Evolutionary conservation across 2,329 filamentous ascomycete genomes (phyloP), one percentile per base, ranked within the genome.

Genomic region (Colletotrichum magnum): DNA sequence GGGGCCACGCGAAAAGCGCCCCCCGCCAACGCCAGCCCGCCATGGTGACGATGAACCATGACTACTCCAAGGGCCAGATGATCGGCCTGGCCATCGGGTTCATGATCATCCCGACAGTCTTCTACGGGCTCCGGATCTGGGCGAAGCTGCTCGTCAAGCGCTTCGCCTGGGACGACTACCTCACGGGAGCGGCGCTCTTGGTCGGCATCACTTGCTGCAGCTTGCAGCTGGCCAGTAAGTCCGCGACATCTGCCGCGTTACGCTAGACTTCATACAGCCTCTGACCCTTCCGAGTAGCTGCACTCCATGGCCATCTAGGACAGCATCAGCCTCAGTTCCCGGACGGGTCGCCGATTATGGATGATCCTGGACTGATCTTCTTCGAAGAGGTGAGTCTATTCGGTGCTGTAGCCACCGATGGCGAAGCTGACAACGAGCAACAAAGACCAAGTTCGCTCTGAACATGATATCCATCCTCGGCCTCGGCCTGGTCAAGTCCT

Each of bases 401-500:
- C 16, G n/a, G n/a, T n/a, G n/a, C n/a, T n/a, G n/a, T n/a, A 18
- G 1, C 21, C 21, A 24, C 2, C 21, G 21, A 24, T 24, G 2
- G 18, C 45, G 24, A 3, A 9, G 18, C 62, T 69, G 10, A 69
- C n/a, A 15, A 50, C 43, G 16, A 28, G 16, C 21, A 12, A 1
- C 21, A 67, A 9, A 36, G 68, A 63, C 63, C 24, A 70, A 70
- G 53, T 70, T 67, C 51, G 63, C 63, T 21, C 16, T 70, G 39
- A 70, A 70, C 15, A 70, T 70, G 63, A 57, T 76, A 32, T 80
- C 79, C 68, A 79, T 78, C 45, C 70, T 75, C 10, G 73, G 74
- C 51, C 75, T 80, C 54, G 77, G 75, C 50, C 68, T 78, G 41
- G 75, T 75, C 62, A 80, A 80, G 54, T 73, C 75, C 56, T 79